phyloP scores from a whole-genome alignment of 768 basidiomycete species.

The Rhizopogon rudus region DNA sequence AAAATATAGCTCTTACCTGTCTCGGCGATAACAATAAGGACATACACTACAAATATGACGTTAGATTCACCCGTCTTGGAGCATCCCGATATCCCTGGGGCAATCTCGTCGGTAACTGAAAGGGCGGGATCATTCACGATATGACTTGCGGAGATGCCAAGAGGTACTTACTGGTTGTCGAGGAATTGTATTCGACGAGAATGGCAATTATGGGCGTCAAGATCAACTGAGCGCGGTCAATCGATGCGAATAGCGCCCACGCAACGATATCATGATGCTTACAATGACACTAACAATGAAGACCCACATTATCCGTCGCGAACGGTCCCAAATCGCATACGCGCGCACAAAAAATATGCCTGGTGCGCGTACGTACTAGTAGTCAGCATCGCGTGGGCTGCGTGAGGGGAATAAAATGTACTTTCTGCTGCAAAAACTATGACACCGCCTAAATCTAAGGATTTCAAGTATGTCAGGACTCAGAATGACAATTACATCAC shows the following conservation, averaged over 20 bases:
- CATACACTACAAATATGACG: background rate
- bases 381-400: background rate
- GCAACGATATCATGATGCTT: background rate
- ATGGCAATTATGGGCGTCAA: background rate
- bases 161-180: background rate
- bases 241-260: background rate
- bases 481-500: background rate
- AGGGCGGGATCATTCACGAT: background rate
- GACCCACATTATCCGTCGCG: background rate
- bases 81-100: background rate
- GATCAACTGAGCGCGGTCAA: background rate
- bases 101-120: background rate
- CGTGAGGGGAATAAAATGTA: background rate
- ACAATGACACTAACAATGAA: background rate
- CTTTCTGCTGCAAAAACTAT: background rate
- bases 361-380: background rate
- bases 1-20: background rate
- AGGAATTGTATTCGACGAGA: background rate
- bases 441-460: background rate
- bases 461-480: background rate
- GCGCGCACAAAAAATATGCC: conserved; percentile 2
- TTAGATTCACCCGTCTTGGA: background rate
- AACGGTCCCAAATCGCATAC: conserved; percentile 2
- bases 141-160: background rate
- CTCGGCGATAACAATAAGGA: background rate